Evolutionary conservation across 495 filamentous ascomycete species (phyloP), one percentile per base, ranked within the genome.

Genomic region (Neurospora sp.): DNA sequence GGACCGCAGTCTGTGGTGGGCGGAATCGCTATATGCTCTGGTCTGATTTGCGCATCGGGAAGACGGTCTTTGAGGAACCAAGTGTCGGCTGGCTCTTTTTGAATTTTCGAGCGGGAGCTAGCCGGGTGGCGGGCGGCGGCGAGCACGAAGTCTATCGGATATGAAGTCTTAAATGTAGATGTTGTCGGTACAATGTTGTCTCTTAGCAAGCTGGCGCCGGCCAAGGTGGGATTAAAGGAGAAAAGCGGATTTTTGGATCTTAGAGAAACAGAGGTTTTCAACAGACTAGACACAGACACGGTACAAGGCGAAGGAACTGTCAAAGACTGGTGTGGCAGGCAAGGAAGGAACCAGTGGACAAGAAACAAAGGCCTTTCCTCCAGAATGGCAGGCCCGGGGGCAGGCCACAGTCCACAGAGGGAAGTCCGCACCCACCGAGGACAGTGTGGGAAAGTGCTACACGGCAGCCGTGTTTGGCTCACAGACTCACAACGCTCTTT

Each of bases 241-340:
- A 73, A 78, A 76, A 70, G 74, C 75, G 79, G 76, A 77, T 78
- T 78, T 80, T 80, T 73, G 78, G 79, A 70, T 76, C 76, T 80
- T 80, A 75, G 78, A 73, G 74, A 78, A 78, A 70, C 72, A 48
- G 71, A 71, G 76, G 72, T 76, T 78, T 81, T 76, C 69, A 71
- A 62, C 45, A 24, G 45, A 54, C 45, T 10, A 28, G 21, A 59
- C 54, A 31, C 28, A 31, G 28, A 62, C 54, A 62, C 54, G 54
- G 28, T 28, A 62, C 54, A 62, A 66, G 54, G 28, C 54, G 54
- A 62, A 62, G 54, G 54, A 62, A 28, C 54, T 62, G 21, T 59
- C 48, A 59, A 59, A 59, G 48, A 59, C 13, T 19, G 54, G 54
- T 8, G 28, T 62, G 54, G 54, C 54, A 62, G 54, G 28, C 54